Percentiles rank a stretch among this genome's conserved stretches.
These are phyloP conservation scores for Pseudogymnoascus sp. DNA, from an alignment of 2,329 filamentous ascomycete species.

Conservation along the genomic window DNA sequence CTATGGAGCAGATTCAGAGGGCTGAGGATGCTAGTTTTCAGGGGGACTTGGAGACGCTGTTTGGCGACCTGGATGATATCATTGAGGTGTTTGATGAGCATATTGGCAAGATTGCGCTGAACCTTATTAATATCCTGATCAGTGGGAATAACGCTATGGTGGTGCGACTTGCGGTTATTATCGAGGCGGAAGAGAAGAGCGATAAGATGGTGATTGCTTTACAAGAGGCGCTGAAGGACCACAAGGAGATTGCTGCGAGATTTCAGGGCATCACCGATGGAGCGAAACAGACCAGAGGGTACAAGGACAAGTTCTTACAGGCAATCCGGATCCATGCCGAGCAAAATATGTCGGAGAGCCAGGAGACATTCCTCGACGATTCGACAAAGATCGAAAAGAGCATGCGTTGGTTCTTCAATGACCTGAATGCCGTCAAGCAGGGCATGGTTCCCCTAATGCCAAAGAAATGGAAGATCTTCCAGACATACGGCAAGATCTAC, in stretches of 20 bases:
- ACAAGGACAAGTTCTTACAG: slow-evolving; percentile 90
- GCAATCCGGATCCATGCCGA: slow-evolving; percentile 57
- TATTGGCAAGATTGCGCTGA: slow-evolving; percentile 79
- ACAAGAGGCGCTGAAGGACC: slow-evolving; percentile 90
- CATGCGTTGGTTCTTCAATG: slow-evolving; percentile 96
- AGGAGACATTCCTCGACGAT: slow-evolving; percentile 71
- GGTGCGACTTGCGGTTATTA: slow-evolving; percentile 82
- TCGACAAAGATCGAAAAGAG: slow-evolving; percentile 77
- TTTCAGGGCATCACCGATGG: slow-evolving; percentile 95
- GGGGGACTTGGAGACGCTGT: slow-evolving; percentile 82
- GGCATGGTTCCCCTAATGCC: slow-evolving; percentile 91
- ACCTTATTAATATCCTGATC: slow-evolving; percentile 80
- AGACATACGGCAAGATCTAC: slow-evolving; percentile 84
- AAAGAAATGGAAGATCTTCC: slow-evolving; percentile 92
- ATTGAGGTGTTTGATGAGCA: slow-evolving; percentile 96
- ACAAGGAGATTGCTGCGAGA: slow-evolving; percentile 84
- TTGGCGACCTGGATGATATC: slow-evolving; percentile 74
- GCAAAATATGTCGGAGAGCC: slow-evolving; percentile 52
- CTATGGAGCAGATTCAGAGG: slow-evolving; percentile 88
- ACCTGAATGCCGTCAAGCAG: slow-evolving; percentile 87
- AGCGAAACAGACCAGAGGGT: slow-evolving; percentile 84
- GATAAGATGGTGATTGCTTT: slow-evolving; percentile 85
- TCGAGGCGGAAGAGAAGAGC: slow-evolving; percentile 94
- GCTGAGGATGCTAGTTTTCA: slow-evolving; percentile 67
- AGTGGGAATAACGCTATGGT: slow-evolving; percentile 83